Conservation (phyloP, 2,329 filamentous ascomycete species). For the Tolypocladium nubicola region DNA sequence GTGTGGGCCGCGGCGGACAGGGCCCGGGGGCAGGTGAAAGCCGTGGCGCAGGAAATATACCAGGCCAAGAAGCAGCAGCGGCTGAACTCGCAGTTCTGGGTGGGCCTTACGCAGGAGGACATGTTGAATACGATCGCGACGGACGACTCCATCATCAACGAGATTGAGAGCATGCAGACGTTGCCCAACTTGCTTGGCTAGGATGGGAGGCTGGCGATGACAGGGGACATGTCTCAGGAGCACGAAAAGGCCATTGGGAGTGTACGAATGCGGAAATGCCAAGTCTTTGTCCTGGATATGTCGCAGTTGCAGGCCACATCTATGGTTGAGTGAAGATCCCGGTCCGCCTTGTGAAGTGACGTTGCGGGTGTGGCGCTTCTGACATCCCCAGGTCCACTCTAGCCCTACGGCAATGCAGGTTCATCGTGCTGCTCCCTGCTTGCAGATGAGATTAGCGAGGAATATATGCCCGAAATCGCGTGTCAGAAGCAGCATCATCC, state of each 20-base stretch:
- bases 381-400: background rate
- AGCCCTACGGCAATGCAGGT: background rate
- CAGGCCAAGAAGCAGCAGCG: constrained; percentile 45
- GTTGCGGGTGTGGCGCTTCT: background rate
- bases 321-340: background rate
- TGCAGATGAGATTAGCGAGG: background rate
- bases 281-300: background rate
- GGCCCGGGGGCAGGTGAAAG: constrained; percentile 63
- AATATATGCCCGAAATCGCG: background rate
- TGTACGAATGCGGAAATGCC: background rate
- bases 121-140: constrained; percentile 43
- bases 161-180: constrained; percentile 33
- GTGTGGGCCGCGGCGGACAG: constrained; percentile 65
- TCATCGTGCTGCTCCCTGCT: background rate
- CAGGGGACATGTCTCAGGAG: background rate
- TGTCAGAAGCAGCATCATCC: background rate
- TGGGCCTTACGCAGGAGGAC: constrained; percentile 42
- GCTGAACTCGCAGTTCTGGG: constrained; percentile 42
- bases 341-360: background rate
- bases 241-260: background rate
- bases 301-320: background rate
- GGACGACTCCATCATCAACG: constrained; percentile 48
- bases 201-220: background rate
- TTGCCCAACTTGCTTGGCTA: constrained; percentile 10
- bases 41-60: constrained; percentile 69